Evolutionary conservation across 805 yeast species (phyloP).

Genomic region (Komagataella ulmi): DNA sequence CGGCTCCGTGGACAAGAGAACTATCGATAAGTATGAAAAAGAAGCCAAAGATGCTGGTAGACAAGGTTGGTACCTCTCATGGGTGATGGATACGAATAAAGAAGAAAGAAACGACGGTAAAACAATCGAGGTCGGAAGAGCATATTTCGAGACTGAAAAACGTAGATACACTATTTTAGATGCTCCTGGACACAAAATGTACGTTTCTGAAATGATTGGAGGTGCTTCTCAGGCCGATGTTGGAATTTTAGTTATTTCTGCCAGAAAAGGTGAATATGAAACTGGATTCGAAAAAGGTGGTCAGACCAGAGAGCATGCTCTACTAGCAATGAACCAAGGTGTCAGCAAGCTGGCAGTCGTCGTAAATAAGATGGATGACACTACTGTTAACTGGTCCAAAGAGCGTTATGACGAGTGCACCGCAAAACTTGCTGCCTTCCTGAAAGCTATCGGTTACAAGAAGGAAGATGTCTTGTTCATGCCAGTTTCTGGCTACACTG

Average conservation of each 20-base stretch:
- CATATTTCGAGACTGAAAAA: conserved; percentile 94
- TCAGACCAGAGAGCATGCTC: conserved; percentile 96
- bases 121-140: conserved; percentile 97
- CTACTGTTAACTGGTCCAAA: conserved; percentile 92
- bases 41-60: conserved; percentile 99
- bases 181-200: conserved; percentile 99
- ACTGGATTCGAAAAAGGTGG: conserved; percentile 99
- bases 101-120: conserved; percentile 99
- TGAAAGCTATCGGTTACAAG: conserved; percentile 82
- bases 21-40: conserved; percentile 93
- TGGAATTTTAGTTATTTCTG: conserved; percentile 92
- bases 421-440: conserved; percentile 58
- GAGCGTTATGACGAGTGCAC: conserved; percentile 96
- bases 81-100: conserved; percentile 99
- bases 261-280: conserved; percentile 98
- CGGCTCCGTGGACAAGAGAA: conserved; percentile 97
- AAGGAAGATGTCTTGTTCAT: conserved; percentile 80
- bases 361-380: conserved; percentile 97
- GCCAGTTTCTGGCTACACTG: conserved; percentile 98
- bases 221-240: conserved; percentile 99
- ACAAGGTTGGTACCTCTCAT: conserved; percentile 98
- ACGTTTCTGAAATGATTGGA: conserved; percentile 98
- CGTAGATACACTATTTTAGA: conserved; percentile 96
- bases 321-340: conserved; percentile 96
- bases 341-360: conserved; percentile 88